Conservation (phyloP, 2,329 filamentous ascomycete genomes). For the Fusarium secorum region DNA sequence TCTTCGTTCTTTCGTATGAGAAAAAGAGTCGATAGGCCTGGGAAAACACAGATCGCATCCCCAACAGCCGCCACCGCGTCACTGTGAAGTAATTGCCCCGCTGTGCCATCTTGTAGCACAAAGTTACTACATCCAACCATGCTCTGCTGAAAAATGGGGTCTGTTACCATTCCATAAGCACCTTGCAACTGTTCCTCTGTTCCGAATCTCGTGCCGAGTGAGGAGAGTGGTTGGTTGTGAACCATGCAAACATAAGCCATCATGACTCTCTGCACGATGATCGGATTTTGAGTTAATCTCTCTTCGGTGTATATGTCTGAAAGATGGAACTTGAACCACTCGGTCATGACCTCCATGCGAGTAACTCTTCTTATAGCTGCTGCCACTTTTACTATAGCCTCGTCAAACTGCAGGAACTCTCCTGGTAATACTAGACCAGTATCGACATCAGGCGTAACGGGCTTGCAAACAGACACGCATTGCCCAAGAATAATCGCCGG, state of each 20-base stretch:
- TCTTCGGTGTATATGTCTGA: conserved; percentile 2
- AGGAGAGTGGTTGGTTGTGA: neutral
- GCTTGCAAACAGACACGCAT: neutral
- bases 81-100: neutral
- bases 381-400: neutral
- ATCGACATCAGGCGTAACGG: accelerated
- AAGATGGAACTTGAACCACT: conserved; percentile 5
- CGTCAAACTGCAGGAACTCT: neutral
- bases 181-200: neutral
- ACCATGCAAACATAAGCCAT: conserved; percentile 20
- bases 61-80: neutral
- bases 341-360: neutral
- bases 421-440: accelerated
- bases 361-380: neutral
- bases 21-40: neutral
- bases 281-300: neutral
- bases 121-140: conserved; percentile 1
- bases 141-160: neutral
- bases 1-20: accelerated
- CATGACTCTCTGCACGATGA: conserved; percentile 3
- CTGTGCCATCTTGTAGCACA: neutral
- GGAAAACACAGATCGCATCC: conserved; percentile 3
- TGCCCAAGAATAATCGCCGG: neutral
- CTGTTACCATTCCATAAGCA: neutral
- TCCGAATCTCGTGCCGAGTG: neutral